Percentiles rank a stretch among this genome's conserved stretches.
These are phyloP conservation scores for Dactylorhiza incarnata DNA, from an alignment of 106 monocot genomes.

Conservation along the genomic window DNA sequence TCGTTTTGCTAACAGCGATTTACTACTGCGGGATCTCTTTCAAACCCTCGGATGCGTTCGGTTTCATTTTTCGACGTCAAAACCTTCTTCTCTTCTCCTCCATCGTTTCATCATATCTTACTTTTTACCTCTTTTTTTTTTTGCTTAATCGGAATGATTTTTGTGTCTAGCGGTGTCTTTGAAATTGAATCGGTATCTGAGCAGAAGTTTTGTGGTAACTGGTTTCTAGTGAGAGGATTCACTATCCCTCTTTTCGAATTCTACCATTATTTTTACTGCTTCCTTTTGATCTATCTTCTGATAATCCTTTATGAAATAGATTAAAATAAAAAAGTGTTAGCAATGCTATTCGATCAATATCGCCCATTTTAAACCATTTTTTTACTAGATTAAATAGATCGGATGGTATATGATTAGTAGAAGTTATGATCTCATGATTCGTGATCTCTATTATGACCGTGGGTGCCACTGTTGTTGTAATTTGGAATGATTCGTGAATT, in stretches of 20 bases:
- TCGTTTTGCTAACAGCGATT: neutral
- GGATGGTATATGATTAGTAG: too few relatives aligned
- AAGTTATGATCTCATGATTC: too few relatives aligned
- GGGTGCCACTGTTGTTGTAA: too few relatives aligned
- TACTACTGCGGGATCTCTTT: neutral
- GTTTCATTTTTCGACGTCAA: neutral
- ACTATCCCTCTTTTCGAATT: neutral
- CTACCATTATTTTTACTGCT: neutral
- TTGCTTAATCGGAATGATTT: neutral
- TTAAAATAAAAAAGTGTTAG: too few relatives aligned
- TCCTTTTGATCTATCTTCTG: too few relatives aligned
- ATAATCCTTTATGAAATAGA: too few relatives aligned
- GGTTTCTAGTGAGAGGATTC: neutral
- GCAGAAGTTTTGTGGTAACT: neutral
- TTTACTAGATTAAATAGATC: too few relatives aligned
- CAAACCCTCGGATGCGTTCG: neutral
- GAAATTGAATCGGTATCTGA: neutral
- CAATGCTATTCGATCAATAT: too few relatives aligned
- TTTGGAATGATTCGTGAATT: too few relatives aligned
- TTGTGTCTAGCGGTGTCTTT: neutral
- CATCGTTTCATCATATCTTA: neutral
- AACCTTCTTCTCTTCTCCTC: neutral
- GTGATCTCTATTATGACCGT: too few relatives aligned
- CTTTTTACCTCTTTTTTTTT: too few relatives aligned
- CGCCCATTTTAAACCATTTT: too few relatives aligned